Conservation (phyloP, 1,139 yeast genomes). For the Candida sp. region DNA sequence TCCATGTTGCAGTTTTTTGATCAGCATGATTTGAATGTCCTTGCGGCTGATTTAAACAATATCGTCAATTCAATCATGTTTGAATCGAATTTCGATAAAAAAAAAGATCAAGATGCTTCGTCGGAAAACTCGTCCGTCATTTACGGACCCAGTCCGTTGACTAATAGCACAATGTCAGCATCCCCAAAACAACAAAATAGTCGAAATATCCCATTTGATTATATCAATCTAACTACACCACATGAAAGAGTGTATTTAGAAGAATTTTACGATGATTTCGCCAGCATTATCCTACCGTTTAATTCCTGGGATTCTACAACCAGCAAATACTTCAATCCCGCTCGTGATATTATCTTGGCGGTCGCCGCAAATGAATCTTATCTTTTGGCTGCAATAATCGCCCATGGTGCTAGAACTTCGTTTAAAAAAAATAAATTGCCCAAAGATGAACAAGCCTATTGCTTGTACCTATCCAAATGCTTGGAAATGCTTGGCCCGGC, state of each 20-base stretch:
- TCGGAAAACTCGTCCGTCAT: neutral
- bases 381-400: slow-evolving; percentile 63
- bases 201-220: slow-evolving; percentile 29
- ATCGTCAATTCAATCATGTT: slow-evolving; percentile 39
- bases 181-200: slow-evolving; percentile 13
- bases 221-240: slow-evolving; percentile 31
- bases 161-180: slow-evolving; percentile 2
- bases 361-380: slow-evolving; percentile 61
- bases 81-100: slow-evolving; percentile 26
- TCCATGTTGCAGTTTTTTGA: slow-evolving; percentile 15
- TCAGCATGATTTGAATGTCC: slow-evolving; percentile 32
- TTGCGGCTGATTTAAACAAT: slow-evolving; percentile 41
- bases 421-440: slow-evolving; percentile 38
- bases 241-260: slow-evolving; percentile 50
- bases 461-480: slow-evolving; percentile 61
- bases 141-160: neutral
- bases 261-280: slow-evolving; percentile 57
- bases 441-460: slow-evolving; percentile 64
- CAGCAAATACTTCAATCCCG: slow-evolving; percentile 47
- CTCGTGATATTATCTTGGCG: slow-evolving; percentile 58
- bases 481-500: slow-evolving; percentile 52
- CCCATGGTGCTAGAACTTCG: slow-evolving; percentile 66
- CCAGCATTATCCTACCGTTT: slow-evolving; percentile 60
- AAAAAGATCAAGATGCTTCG: slow-evolving; percentile 1
- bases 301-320: slow-evolving; percentile 40